phyloP scores from a whole-genome alignment of 768 basidiomycete species.

The Xerocomus brunneocitrinus region DNA sequence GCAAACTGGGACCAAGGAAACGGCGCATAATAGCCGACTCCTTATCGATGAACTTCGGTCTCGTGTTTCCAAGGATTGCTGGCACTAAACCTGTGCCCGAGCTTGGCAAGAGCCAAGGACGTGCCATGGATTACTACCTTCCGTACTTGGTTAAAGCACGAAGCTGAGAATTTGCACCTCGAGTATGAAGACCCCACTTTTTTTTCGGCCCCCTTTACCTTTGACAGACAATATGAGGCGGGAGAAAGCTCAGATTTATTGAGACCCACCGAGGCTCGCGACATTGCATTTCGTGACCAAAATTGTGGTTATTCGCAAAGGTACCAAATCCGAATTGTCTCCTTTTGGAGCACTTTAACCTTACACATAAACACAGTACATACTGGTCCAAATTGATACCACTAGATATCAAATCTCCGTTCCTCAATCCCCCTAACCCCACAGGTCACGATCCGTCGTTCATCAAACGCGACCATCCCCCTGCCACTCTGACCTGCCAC shows the following conservation, averaged over 20 bases:
- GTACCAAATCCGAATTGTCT: background rate
- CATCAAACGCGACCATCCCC: constrained; percentile 66
- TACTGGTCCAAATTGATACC: too few species aligned
- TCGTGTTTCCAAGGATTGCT: background rate
- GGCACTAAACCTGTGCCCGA: too few species aligned
- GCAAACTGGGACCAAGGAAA: background rate
- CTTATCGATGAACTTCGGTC: background rate
- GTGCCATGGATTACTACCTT: constrained; percentile 13
- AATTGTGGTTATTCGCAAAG: background rate
- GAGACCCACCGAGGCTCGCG: too few species aligned
- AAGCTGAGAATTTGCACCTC: background rate
- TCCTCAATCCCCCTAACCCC: constrained; percentile 31
- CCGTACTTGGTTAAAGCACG: constrained; percentile 1
- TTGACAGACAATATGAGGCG: background rate
- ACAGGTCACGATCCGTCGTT: constrained; percentile 60
- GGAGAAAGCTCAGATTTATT: background rate
- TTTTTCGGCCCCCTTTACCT: background rate
- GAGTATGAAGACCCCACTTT: background rate
- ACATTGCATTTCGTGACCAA: too few species aligned
- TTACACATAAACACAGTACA: too few species aligned
- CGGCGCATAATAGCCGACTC: background rate
- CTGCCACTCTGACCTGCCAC: constrained; percentile 29
- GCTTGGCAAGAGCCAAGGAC: constrained; percentile 15
- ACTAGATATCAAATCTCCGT: constrained; percentile 33
- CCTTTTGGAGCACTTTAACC: too few species aligned